Conservation (phyloP, 495 filamentous ascomycete species). For the Chaetomium fimeti region DNA sequence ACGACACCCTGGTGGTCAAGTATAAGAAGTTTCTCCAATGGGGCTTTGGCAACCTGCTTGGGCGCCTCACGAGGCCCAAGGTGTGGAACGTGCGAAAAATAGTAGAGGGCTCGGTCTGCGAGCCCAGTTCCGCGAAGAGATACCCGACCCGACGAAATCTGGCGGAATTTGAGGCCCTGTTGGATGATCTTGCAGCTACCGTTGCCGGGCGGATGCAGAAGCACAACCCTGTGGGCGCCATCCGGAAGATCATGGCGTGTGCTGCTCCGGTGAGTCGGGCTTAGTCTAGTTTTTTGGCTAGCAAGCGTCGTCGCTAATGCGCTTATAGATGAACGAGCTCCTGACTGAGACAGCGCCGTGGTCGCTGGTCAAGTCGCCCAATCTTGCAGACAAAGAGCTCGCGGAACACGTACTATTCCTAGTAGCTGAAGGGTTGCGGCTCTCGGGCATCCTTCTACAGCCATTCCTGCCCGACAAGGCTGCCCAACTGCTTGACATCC, state of each 20-base stretch:
- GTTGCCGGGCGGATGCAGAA: conserved; percentile 61
- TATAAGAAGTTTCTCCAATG: conserved; percentile 76
- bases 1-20: conserved; percentile 65
- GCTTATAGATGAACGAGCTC: conserved; percentile 66
- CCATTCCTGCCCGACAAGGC: conserved; percentile 88
- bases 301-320: conserved; percentile 22
- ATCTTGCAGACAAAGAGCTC: conserved; percentile 5
- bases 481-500: conserved; percentile 66
- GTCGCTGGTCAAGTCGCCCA: conserved; percentile 26
- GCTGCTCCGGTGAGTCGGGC: conserved; percentile 50
- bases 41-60: conserved; percentile 74
- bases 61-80: conserved; percentile 65
- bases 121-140: too few species aligned
- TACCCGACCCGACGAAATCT: too few species aligned
- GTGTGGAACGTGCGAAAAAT: conserved; percentile 60
- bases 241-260: conserved; percentile 64
- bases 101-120: conserved; percentile 35
- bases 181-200: conserved; percentile 19
- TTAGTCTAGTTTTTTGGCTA: background rate
- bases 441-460: conserved; percentile 80
- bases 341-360: conserved; percentile 47
- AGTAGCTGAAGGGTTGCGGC: conserved; percentile 72
- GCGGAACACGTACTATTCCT: conserved; percentile 59
- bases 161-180: background rate
- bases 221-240: conserved; percentile 60